These are phyloP conservation scores for Phytopythium chamaehyphon DNA, from an alignment of 352 stramenopile genomes.

Conservation along the genomic window DNA sequence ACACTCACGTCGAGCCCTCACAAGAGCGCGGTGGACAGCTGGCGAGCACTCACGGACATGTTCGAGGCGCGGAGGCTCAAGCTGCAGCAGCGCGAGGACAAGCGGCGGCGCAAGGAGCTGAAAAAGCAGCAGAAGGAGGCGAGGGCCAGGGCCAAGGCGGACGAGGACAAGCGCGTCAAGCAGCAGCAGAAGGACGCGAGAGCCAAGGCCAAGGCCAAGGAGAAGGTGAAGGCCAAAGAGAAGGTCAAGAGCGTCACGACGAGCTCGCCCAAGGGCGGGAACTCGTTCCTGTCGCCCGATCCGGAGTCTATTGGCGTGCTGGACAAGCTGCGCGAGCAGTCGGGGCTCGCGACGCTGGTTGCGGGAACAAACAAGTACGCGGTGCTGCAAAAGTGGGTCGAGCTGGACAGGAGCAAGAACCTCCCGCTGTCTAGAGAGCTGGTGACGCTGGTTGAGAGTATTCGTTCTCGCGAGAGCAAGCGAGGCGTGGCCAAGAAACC, in stretches of 20 bases:
- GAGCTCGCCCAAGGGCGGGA: background rate
- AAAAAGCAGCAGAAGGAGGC: slow-evolving; percentile 21
- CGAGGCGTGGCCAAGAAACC: slow-evolving; percentile 13
- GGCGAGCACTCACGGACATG: slow-evolving; percentile 13
- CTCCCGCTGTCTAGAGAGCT: slow-evolving; percentile 22
- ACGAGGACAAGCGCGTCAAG: slow-evolving; percentile 3
- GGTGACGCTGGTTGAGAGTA: slow-evolving; percentile 20
- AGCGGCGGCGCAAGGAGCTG: slow-evolving; percentile 13
- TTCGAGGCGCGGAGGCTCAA: slow-evolving; percentile 16
- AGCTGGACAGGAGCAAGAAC: slow-evolving; percentile 45
- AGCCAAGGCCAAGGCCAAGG: slow-evolving; percentile 6
- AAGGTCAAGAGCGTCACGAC: slow-evolving; percentile 15
- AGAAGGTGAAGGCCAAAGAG: slow-evolving; percentile 1
- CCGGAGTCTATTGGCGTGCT: slow-evolving; percentile 18
- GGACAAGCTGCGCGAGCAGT: slow-evolving; percentile 29
- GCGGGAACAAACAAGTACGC: slow-evolving; percentile 42
- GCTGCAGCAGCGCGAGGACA: slow-evolving; percentile 15
- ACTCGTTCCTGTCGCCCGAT: slow-evolving; percentile 5
- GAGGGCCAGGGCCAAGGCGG: background rate
- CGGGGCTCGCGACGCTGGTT: slow-evolving; percentile 30
- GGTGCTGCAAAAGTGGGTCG: slow-evolving; percentile 46
- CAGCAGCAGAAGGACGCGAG: slow-evolving; percentile 13
- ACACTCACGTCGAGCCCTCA: slow-evolving; percentile 14
- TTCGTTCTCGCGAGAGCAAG: slow-evolving; percentile 1
- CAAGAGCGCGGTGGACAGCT: slow-evolving; percentile 11